A percentile compares a stretch with the other conserved stretches of the same genome.
Conservation (phyloP, 2,329 filamentous ascomycete genomes). For the Orbilia javanica region DNA sequence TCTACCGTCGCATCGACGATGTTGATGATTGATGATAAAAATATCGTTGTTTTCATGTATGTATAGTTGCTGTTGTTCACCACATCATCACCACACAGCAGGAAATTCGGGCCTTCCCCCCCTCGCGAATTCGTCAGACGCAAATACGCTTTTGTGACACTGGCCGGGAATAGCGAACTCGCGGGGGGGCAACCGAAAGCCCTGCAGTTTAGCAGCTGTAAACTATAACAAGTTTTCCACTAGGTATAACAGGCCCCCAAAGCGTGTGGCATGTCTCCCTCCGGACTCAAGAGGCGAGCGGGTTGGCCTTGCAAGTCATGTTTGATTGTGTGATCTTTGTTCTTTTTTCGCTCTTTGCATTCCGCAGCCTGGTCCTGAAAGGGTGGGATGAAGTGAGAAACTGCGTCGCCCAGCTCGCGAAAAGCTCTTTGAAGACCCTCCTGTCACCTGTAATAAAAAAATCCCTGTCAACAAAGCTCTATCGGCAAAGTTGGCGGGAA, state of each 20-base stretch:
- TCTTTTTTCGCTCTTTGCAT: constrained; percentile 6
- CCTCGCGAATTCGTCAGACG: constrained; percentile 55
- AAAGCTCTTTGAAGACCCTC: constrained; percentile 39
- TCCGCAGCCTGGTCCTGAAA: constrained; percentile 34
- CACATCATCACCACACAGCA: too few species aligned
- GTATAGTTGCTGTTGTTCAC: constrained; percentile 7
- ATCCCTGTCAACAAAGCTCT: constrained; percentile 27
- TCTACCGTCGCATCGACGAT: constrained; percentile 41
- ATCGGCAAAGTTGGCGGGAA: constrained; percentile 47
- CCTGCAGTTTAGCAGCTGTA: not conserved
- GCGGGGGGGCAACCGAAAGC: constrained; percentile 28
- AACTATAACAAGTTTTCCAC: not conserved
- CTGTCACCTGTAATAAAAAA: constrained; percentile 17
- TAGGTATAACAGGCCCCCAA: constrained; percentile 9
- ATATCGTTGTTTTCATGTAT: constrained; percentile 26
- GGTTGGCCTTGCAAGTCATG: constrained; percentile 14
- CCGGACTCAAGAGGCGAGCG: constrained; percentile 36
- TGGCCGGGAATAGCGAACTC: constrained; percentile 50
- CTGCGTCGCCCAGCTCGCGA: constrained; percentile 24
- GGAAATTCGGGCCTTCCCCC: constrained; percentile 32
- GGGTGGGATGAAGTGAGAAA: constrained; percentile 52
- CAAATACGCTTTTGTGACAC: constrained; percentile 55
- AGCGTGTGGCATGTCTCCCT: not conserved
- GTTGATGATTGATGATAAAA: constrained; percentile 33
- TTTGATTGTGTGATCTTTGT: constrained; percentile 21